Percentiles rank a stretch among this genome's conserved stretches.
These are phyloP conservation scores for Auricularia sp. DNA, from an alignment of 768 basidiomycete species.

Conservation along the genomic window DNA sequence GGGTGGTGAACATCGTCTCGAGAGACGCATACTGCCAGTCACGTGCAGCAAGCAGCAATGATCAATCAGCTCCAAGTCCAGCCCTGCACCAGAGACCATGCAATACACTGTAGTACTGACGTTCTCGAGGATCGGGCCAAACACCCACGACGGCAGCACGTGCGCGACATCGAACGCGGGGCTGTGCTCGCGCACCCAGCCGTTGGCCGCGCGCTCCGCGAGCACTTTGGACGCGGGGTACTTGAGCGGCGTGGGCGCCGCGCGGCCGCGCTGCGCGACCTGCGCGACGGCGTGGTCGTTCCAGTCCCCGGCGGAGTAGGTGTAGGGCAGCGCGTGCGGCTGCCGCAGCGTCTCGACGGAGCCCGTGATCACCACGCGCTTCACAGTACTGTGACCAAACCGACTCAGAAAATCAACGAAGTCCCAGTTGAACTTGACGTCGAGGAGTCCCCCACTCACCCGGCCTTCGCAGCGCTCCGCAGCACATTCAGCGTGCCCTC, in stretches of 20 bases:
- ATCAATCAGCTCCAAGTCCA: neutral
- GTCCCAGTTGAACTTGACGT: neutral
- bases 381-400: constrained; percentile 7
- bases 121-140: neutral
- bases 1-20: neutral
- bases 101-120: neutral
- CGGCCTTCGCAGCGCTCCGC: constrained; percentile 10
- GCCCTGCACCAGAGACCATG: neutral
- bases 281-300: neutral
- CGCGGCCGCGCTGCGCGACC: neutral
- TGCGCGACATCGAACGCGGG: neutral
- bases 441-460: constrained; percentile 6
- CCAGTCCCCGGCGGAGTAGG: neutral
- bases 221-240: constrained; percentile 6
- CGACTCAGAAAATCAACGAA: neutral
- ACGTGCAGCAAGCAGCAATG: too few relatives aligned
- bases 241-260: neutral
- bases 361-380: constrained; percentile 25
- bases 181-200: neutral
- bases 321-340: neutral
- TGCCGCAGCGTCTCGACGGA: constrained; percentile 5
- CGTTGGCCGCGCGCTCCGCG: constrained; percentile 3
- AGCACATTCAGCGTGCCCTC: constrained; percentile 26
- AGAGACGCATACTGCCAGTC: neutral
- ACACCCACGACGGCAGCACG: neutral